Conservation (phyloP, 805 yeast species). For the Ogataea henricii region DNA sequence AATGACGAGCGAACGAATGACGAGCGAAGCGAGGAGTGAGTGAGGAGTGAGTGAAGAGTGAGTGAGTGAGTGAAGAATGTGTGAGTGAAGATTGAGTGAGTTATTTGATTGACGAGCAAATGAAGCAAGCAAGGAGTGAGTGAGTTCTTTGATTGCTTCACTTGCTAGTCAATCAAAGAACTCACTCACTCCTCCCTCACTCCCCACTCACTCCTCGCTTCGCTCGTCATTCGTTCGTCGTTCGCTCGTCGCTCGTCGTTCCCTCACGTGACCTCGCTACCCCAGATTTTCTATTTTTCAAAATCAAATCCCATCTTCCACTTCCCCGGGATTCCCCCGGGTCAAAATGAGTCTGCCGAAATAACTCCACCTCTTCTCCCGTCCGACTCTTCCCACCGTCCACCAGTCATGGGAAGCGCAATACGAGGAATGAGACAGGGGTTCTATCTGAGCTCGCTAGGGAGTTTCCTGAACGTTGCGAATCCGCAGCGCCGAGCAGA, state of each 20-base stretch:
- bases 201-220: background rate
- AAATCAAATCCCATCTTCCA: background rate
- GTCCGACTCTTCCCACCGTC: background rate
- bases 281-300: background rate
- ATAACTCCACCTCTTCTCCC: background rate
- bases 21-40: background rate
- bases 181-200: background rate
- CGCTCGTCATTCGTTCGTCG: background rate
- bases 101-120: too few relatives aligned
- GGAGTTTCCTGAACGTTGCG: constrained; percentile 3
- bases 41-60: too few relatives aligned
- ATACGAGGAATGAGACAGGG: background rate
- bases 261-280: background rate
- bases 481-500: constrained; percentile 6
- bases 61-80: too few relatives aligned
- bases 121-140: too few relatives aligned
- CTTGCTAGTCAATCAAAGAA: too few relatives aligned
- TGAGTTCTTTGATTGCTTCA: background rate
- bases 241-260: background rate
- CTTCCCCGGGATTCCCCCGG: background rate
- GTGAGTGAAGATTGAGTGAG: too few relatives aligned
- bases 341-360: background rate
- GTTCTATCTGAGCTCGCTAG: constrained; percentile 5
- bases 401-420: background rate
- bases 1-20: background rate